phyloP scores from a whole-genome alignment of 1,284 basidiomycete species.

The Cryptococcus amylolentus region DNA sequence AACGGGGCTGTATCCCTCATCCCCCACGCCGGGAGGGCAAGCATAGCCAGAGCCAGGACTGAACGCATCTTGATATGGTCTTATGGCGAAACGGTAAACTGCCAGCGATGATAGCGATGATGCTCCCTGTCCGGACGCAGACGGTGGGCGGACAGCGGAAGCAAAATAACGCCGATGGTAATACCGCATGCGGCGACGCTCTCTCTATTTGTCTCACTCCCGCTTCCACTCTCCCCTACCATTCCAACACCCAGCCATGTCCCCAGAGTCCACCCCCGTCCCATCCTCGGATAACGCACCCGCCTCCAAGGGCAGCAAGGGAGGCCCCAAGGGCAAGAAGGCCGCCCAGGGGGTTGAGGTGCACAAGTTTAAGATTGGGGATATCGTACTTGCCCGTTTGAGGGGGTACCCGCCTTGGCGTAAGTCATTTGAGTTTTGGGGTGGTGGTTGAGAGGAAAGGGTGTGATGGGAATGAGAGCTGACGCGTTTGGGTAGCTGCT shows the following conservation, averaged over 20 bases:
- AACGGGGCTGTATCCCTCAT: conserved; percentile 45
- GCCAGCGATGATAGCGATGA: background rate
- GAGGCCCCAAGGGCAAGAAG: conserved; percentile 12
- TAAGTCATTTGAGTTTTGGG: conserved; percentile 27
- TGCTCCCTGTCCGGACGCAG: background rate
- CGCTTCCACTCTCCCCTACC: background rate
- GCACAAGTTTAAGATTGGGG: conserved; percentile 59
- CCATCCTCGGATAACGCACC: background rate
- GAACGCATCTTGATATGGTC: conserved; percentile 26
- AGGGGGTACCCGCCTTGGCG: conserved; percentile 89
- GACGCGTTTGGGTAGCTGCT: conserved; percentile 23
- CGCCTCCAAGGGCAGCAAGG: conserved; percentile 7
- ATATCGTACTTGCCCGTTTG: conserved; percentile 87
- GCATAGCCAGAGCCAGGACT: conserved; percentile 16
- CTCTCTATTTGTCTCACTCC: background rate
- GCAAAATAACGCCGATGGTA: background rate
- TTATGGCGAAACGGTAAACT: background rate
- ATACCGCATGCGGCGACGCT: background rate
- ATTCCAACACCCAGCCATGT: background rate
- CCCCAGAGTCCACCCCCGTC: background rate
- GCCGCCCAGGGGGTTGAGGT: conserved; percentile 6
- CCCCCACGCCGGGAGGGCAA: conserved; percentile 20
- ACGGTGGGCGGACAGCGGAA: background rate
- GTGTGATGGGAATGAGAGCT: conserved; percentile 1
- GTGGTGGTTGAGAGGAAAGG: background rate